Conservation (phyloP, 2,329 filamentous ascomycete genomes). For the Hypoxylon sp. region DNA sequence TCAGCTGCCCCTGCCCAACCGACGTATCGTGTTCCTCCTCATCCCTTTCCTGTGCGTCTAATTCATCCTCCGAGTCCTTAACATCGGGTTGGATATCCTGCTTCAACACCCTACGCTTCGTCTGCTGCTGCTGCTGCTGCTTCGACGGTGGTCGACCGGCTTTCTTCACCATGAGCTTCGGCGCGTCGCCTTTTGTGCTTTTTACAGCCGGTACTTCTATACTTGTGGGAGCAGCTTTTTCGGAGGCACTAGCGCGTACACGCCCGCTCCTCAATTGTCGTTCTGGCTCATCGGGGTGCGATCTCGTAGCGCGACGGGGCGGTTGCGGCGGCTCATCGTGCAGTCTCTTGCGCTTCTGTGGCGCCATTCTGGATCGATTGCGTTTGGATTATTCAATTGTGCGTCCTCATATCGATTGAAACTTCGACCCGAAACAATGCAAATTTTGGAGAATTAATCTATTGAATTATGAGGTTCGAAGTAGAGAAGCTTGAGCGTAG, state of each 20-base stretch:
- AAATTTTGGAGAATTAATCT: not conserved
- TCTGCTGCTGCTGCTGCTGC: slow-evolving; percentile 42
- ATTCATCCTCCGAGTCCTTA: not conserved
- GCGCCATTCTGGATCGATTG: slow-evolving; percentile 46
- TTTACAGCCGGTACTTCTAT: slow-evolving; percentile 17
- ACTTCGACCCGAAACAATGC: not conserved
- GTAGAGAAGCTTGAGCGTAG: not conserved
- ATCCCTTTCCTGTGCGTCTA: not conserved
- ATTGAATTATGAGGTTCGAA: not conserved
- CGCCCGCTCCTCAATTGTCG: slow-evolving; percentile 51
- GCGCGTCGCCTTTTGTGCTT: slow-evolving; percentile 38
- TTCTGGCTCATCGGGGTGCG: slow-evolving; percentile 46
- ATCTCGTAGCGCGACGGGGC: slow-evolving; percentile 52
- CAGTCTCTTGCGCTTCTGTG: slow-evolving; percentile 53
- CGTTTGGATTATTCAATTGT: not conserved
- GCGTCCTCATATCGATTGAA: not conserved
- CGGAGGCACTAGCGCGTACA: slow-evolving; percentile 42
- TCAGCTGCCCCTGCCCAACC: slow-evolving; percentile 4
- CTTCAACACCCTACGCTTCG: slow-evolving; percentile 19
- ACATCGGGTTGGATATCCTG: slow-evolving; percentile 35
- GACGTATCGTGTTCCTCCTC: not conserved
- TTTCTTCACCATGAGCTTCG: slow-evolving; percentile 24
- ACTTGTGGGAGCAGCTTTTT: slow-evolving; percentile 21
- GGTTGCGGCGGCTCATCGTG: slow-evolving; percentile 48
- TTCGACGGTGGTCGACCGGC: slow-evolving; percentile 35